Conservation (phyloP, 306 rosid genomes). For the Casuarina equisetifolia region DNA sequence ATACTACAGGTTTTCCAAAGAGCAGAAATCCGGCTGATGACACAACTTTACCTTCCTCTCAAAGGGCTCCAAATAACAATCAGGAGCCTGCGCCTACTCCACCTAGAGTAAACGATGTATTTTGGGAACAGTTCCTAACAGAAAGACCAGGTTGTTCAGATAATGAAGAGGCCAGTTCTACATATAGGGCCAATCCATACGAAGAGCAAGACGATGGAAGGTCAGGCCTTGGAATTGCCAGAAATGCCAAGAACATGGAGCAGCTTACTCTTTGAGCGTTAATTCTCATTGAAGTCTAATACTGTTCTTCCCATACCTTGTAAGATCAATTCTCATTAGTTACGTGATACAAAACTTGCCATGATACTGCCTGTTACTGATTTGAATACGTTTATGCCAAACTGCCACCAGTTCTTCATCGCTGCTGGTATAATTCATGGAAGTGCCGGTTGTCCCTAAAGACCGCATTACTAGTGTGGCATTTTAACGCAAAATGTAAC, state of each 20-base stretch:
- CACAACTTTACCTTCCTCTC: conserved; percentile 34
- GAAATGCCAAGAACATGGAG: conserved; percentile 49
- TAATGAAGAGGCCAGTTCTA: conserved; percentile 93
- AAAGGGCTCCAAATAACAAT: conserved; percentile 50
- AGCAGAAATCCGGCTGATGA: conserved; percentile 37
- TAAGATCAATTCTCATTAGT: conserved; percentile 7
- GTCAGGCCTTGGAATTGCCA: conserved; percentile 53
- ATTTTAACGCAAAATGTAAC: not conserved
- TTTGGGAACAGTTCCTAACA: conserved; percentile 97
- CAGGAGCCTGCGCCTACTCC: conserved; percentile 55
- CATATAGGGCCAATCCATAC: conserved; percentile 49
- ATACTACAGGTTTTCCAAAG: conserved; percentile 41
- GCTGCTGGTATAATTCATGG: not conserved
- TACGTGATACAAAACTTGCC: not conserved
- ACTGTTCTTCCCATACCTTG: conserved; percentile 1
- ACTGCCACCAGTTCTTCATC: not conserved
- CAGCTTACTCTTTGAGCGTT: conserved; percentile 55
- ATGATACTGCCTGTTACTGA: conserved; percentile 8
- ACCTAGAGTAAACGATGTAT: conserved; percentile 76
- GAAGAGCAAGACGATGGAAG: conserved; percentile 71
- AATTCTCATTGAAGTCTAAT: not conserved
- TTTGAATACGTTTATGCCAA: conserved; percentile 22
- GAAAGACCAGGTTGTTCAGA: conserved; percentile 95
- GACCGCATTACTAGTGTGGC: not conserved
- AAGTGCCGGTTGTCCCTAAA: not conserved